Evolutionary conservation across 2,329 filamentous ascomycete species (phyloP).

Genomic region (Colletotrichum cordylinicola): DNA sequence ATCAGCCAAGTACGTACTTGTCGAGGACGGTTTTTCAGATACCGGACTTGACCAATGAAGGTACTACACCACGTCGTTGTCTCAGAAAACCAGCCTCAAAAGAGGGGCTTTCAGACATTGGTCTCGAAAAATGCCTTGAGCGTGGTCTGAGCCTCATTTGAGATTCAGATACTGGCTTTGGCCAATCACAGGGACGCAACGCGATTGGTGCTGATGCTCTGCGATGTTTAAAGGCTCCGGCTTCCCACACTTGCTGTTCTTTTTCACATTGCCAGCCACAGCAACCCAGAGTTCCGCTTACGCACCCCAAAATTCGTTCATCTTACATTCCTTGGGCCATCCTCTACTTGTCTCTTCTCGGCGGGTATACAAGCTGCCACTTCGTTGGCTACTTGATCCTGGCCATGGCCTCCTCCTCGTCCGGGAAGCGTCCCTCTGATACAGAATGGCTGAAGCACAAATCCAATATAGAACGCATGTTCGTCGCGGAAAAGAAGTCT

Average conservation of each 20-base stretch:
- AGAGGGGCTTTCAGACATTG: too few relatives aligned
- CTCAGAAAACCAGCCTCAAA: neutral
- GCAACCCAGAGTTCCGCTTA: too few relatives aligned
- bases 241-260: neutral
- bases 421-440: neutral
- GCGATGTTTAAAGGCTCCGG: too few relatives aligned
- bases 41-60: neutral
- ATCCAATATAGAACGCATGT: neutral
- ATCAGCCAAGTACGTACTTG: neutral
- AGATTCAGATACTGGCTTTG: neutral
- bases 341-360: too few relatives aligned
- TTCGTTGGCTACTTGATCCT: neutral
- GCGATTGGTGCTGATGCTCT: too few relatives aligned
- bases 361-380: too few relatives aligned
- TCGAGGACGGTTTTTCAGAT: rapidly evolving
- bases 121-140: too few relatives aligned
- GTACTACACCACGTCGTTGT: neutral
- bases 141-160: neutral
- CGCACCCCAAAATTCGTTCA: too few relatives aligned
- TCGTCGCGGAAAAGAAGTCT: neutral
- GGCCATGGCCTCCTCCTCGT: neutral
- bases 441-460: neutral
- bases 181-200: neutral
- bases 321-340: too few relatives aligned
- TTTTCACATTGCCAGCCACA: too few relatives aligned